These are phyloP conservation scores for Albugo laibachii DNA, from an alignment of 352 stramenopile genomes.

Conservation along the genomic window DNA sequence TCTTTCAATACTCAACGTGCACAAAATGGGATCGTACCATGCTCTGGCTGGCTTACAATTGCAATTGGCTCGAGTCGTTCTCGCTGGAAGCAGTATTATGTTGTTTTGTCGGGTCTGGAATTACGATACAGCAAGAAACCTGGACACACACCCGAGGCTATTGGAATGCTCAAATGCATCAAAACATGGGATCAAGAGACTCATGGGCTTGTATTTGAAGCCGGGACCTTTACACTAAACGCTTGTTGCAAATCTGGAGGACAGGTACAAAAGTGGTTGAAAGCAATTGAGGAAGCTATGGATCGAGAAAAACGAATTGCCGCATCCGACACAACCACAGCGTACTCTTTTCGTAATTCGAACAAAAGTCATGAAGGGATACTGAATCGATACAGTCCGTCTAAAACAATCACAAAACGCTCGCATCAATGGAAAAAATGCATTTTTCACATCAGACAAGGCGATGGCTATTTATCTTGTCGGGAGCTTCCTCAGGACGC, in stretches of 20 bases:
- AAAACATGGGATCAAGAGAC: slow-evolving; percentile 20
- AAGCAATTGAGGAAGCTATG: slow-evolving; percentile 22
- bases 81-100: slow-evolving; percentile 60
- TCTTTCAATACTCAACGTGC: no score
- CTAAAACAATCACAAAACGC: slow-evolving; percentile 16
- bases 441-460: slow-evolving; percentile 33
- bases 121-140: slow-evolving; percentile 53
- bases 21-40: slow-evolving; percentile 15
- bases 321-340: not conserved
- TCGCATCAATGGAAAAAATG: slow-evolving; percentile 24
- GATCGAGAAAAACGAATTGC: slow-evolving; percentile 7
- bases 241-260: slow-evolving; percentile 13
- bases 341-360: slow-evolving; percentile 11
- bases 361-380: slow-evolving; percentile 36
- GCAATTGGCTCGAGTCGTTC: slow-evolving; percentile 19
- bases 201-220: slow-evolving; percentile 28
- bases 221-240: slow-evolving; percentile 11
- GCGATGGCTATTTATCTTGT: slow-evolving; percentile 52
- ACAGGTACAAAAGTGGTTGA: slow-evolving; percentile 33
- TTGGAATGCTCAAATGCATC: slow-evolving; percentile 28
- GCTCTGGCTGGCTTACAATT: slow-evolving; percentile 39
- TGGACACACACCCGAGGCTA: slow-evolving; percentile 41
- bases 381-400: slow-evolving; percentile 16
- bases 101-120: slow-evolving; percentile 40
- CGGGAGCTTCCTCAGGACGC: slow-evolving; percentile 11